Evolutionary conservation across 306 rosid genomes (phyloP), one percentile per base, ranked within the genome.

Genomic region (Glycine tomentella): DNA sequence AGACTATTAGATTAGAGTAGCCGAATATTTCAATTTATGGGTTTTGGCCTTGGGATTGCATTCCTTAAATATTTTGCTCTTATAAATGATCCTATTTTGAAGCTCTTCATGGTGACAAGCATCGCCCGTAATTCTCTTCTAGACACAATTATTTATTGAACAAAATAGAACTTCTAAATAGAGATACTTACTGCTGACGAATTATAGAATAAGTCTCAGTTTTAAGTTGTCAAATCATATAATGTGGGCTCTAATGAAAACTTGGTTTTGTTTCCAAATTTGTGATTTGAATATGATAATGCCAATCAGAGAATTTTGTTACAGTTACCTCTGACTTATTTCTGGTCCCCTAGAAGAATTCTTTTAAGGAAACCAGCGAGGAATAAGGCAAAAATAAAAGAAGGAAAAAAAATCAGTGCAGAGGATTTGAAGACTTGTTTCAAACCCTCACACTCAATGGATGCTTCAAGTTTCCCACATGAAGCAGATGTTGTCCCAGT

Each of bases 391-490:
- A 6, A 36, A 66, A 68, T 4, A n/a, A n/a, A 15, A 52, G 4
- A 34, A 4, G 38, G 4, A 15, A 52, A 75, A n/a, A 82, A 36
- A 40, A 63, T 56, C 25, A 77, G 65, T 64, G 85, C 62, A 51
- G 70, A 79, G 79, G 78, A 86, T 40, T 81, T 86, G 84, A 84
- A 72, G 77, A 64, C 74, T 85, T 79, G 13, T 83, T 69, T 96
- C 94, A 96, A 89, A 93, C 72, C 99, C 92, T 82, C 72, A 93
- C 80, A 67, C 77, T 80, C 81, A 96, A 78, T 51, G 93, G 59
- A 70, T 89, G 88, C 88, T 88, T 96, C 95, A 92, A 78, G 82
- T 82, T 84, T 82, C 98, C 99, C 40, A 93, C 94, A 83, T 93
- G 98, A 79, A 96, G 91, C 81, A 86, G 49, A 78, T 96, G 97